phyloP scores from a whole-genome alignment of 805 yeast species.

The Schizosaccharomyces japonicus region DNA sequence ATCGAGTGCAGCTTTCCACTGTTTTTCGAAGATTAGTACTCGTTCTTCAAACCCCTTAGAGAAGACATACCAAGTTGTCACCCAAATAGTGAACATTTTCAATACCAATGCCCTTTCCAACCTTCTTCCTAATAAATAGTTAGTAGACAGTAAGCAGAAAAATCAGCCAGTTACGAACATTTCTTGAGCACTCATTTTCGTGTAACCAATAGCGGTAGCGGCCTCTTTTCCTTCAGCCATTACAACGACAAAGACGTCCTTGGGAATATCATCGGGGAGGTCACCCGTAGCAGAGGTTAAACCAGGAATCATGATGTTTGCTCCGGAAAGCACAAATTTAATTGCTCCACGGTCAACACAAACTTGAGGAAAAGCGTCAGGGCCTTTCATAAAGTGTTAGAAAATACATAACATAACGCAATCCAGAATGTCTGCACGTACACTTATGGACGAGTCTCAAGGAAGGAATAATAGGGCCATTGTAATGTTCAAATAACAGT shows the following conservation, averaged over 20 bases:
- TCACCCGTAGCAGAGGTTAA: slow-evolving; percentile 13
- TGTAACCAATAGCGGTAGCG: slow-evolving; percentile 76
- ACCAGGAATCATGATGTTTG: slow-evolving; percentile 12
- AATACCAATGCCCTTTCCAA: slow-evolving; percentile 74
- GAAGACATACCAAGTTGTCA: slow-evolving; percentile 20
- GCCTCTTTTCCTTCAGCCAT: slow-evolving; percentile 83
- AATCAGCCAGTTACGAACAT: background rate
- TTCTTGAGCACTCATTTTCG: slow-evolving; percentile 16
- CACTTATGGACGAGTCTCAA: slow-evolving; percentile 51
- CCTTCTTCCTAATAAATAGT: slow-evolving; percentile 8
- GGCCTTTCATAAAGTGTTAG: slow-evolving; percentile 18
- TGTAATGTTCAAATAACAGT: slow-evolving; percentile 57
- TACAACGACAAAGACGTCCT: slow-evolving; percentile 52
- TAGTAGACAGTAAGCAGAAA: too few relatives aligned
- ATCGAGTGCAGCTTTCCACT: too few relatives aligned
- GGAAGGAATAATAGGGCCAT: slow-evolving; percentile 53
- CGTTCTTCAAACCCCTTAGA: too few relatives aligned
- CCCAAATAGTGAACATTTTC: slow-evolving; percentile 67
- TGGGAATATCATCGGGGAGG: slow-evolving; percentile 26
- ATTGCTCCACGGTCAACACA: slow-evolving; percentile 92
- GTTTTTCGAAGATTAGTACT: too few relatives aligned
- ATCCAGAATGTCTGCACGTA: slow-evolving; percentile 6
- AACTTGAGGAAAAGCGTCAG: slow-evolving; percentile 60
- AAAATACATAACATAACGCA: background rate
- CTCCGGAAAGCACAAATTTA: slow-evolving; percentile 74